Percentiles rank a stretch among this genome's conserved stretches.
Conservation (phyloP, 176 grass and related monocot genomes). For the Cenchrus purpureus region DNA sequence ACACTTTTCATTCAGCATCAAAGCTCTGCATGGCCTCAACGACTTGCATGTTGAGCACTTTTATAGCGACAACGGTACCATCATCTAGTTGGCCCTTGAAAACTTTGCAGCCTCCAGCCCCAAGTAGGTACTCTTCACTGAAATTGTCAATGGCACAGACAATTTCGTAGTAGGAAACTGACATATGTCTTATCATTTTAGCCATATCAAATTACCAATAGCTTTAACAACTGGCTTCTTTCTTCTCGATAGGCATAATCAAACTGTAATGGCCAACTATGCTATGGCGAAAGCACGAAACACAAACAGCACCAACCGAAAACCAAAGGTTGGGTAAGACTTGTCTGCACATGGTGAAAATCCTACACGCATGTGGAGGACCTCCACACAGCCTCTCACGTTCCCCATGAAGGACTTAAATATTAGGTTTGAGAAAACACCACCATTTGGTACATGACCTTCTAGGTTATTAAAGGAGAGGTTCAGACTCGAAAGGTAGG, state of each 20-base stretch:
- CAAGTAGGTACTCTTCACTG: background rate
- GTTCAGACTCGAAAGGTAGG: too few species aligned
- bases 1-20: background rate
- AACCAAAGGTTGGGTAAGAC: background rate
- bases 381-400: background rate
- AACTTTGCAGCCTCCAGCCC: background rate
- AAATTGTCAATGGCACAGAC: background rate
- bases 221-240: background rate
- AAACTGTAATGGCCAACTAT: background rate
- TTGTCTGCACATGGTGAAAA: background rate
- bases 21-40: background rate
- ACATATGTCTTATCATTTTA: background rate
- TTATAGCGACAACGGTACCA: background rate
- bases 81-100: background rate
- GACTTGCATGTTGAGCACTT: background rate
- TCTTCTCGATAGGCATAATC: background rate
- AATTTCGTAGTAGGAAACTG: background rate
- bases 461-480: background rate
- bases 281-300: background rate
- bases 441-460: background rate
- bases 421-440: conserved; percentile 2
- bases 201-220: too few species aligned
- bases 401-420: background rate
- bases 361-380: background rate
- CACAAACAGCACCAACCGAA: background rate